Evolutionary conservation across 2,329 filamentous ascomycete species (phyloP), one percentile per base, ranked within the genome.

Genomic region (Arthrocladium fulminans): DNA sequence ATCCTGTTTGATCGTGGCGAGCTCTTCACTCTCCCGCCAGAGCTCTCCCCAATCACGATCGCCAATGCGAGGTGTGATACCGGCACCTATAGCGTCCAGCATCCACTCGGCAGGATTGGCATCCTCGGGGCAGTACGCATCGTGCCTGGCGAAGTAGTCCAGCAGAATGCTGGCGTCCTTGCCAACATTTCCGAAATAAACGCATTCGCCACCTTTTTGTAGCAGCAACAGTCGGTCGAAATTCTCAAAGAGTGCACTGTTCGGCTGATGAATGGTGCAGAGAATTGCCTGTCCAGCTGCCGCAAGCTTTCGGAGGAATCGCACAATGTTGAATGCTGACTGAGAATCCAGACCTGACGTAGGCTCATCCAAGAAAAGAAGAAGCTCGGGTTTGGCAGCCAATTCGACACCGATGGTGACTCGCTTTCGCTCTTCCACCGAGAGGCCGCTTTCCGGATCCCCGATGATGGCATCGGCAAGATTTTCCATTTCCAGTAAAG

Each of bases 201-300:
- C 86, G 40, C 84, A 86, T 47, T 82, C 76, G 3, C 88, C 88
- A 51, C 88, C 88, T 34, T 78, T 76, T 65, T 90, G 80, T 2
- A 94, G 74, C 2, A 94, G 74, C 3, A 94, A 70, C 1, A 95
- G 74, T 10, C 87, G 78, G 62, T 94, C 88, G 56, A 94, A 95
- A 65, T 88, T 84, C 64, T 92, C 86, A 57, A 95, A 94, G 0
- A 94, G 73, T 0, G 86, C 81, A 13, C 86, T 85, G 56, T 88
- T 90, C 1, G 88, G 88, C 63, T 94, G 88, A 64, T 94, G 88
- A 54, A 94, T 94, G 0, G 88, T 94, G 68, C 87, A 94, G 2
- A 94, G 75, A 57, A 94, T 88, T 8, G 88, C 88, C 62, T 94
- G 88, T 1, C 88, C 88, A 2, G 84, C 84, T 20, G 79, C 75